Conservation (phyloP, 768 basidiomycete species). For the Boletus sensibilis region DNA sequence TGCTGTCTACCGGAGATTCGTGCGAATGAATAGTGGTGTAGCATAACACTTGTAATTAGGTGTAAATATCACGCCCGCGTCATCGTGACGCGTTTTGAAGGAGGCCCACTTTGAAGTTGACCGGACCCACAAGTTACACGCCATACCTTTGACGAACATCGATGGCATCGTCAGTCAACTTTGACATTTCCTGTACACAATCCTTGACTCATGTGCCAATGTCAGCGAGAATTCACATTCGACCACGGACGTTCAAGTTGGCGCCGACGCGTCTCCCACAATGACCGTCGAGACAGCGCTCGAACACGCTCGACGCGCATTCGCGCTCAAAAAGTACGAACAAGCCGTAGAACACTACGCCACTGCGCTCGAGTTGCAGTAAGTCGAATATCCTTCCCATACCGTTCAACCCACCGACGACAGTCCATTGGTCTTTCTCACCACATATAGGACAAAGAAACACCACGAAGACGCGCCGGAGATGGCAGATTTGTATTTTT, state of each 20-base stretch:
- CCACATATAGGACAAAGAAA: constrained; percentile 59
- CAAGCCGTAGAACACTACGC: constrained; percentile 84
- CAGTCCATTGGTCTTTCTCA: constrained; percentile 2
- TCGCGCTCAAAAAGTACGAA: constrained; percentile 83
- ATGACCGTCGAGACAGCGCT: constrained; percentile 54
- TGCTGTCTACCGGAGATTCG: not conserved
- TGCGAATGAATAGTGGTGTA: not conserved
- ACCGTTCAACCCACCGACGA: not conserved
- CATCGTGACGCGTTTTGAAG: constrained; percentile 7
- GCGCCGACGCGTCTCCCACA: constrained; percentile 28
- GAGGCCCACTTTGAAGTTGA: not conserved
- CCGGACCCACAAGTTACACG: not conserved
- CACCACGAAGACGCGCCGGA: constrained; percentile 80
- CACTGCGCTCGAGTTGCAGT: constrained; percentile 81
- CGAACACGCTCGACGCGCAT: constrained; percentile 84
- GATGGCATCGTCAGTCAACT: constrained; percentile 28
- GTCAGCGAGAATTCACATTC: constrained; percentile 15
- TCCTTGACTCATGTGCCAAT: not conserved
- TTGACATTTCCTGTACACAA: not conserved
- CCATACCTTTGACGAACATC: not conserved
- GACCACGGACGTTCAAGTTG: not conserved
- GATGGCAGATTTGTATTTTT: constrained; percentile 84
- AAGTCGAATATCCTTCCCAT: constrained; percentile 36
- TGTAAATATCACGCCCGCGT: constrained; percentile 22
- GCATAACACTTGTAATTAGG: constrained; percentile 7